Conservation (phyloP, 805 yeast species). For the Ogataea methanolica region DNA sequence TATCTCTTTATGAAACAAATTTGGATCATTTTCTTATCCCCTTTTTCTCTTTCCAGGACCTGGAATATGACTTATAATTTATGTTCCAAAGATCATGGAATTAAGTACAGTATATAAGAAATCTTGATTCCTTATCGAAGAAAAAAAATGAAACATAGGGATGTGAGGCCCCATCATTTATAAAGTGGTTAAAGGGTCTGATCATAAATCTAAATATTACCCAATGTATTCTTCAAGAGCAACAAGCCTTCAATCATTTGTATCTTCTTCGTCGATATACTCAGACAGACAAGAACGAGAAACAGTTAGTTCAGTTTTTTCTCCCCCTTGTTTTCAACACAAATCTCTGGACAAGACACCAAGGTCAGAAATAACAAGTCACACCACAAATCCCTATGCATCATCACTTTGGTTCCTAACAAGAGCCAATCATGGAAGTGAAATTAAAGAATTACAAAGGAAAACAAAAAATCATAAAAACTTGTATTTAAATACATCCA, state of each 20-base stretch:
- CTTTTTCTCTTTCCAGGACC: too few relatives aligned
- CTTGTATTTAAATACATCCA: background rate
- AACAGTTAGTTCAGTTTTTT: too few relatives aligned
- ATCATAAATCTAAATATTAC: background rate
- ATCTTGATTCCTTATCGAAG: too few relatives aligned
- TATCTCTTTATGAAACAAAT: too few relatives aligned
- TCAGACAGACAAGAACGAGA: slow-evolving; percentile 2
- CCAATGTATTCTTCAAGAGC: background rate
- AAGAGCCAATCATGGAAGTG: slow-evolving; percentile 32
- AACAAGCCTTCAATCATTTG: background rate
- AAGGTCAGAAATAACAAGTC: background rate
- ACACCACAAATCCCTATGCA: slow-evolving; percentile 35
- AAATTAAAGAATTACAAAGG: slow-evolving; percentile 28
- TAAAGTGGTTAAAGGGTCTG: background rate
- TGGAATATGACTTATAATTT: too few relatives aligned
- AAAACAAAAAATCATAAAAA: slow-evolving; percentile 10
- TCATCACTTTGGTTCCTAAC: slow-evolving; percentile 37
- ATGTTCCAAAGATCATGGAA: too few relatives aligned
- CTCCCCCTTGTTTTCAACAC: too few relatives aligned
- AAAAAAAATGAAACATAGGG: too few relatives aligned
- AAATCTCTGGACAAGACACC: too few relatives aligned
- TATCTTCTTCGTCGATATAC: slow-evolving; percentile 15
- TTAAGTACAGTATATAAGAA: too few relatives aligned
- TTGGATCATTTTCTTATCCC: too few relatives aligned
- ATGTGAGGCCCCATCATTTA: too few relatives aligned